Base-by-base conservation (phyloP, 345 rosid genomes). In the Melaleuca quinquenervia region DNA sequence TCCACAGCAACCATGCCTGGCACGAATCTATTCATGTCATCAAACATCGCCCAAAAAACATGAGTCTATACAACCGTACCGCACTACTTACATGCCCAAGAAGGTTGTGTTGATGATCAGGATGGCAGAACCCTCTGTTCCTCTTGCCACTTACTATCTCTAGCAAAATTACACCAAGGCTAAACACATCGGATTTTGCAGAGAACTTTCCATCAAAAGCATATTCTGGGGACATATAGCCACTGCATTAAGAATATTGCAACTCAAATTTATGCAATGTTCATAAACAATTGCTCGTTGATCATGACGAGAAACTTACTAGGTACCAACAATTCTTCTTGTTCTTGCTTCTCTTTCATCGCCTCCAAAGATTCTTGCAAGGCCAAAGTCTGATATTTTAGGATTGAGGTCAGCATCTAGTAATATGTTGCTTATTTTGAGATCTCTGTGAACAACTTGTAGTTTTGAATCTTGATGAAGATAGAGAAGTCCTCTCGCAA, bases 141-240 rank as follows among this genome's bases (percentile, higher is more conserved):
- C 88, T 91, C 84, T 88, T 89, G 58, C 96, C 94, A 52, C 91
- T 91, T 27, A 92, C 50, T 8, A 91, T 90, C 90, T 58, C 70
- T 58, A 58, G 70, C 70, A 58, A 58, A 58, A 12, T 7, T 58
- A 58, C 70, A 58, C 70, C 70, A n/a, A 58, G 70, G 32, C 70
- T 58, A 58, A 58, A 58, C n/a, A 58, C 18, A 13, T 58, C 70
- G 36, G 36, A 58, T 83, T 91, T 92, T 32, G n/a, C 36, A 0
- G 70, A 58, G 70, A 58, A 58, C n/a, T 58, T 58, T 58, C 70
- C 36, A n/a, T 58, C 70, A n/a, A 58, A 58, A 58, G 70, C 70
- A n/a, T n/a, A 58, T 58, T n/a, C 70, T 0, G 70, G 70, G 70
- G 70, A 58, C 32, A 58, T 58, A 58, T 58, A 58, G 9, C 70